These are phyloP conservation scores for Fusarium tjaetaba DNA, from an alignment of 2,329 filamentous ascomycete species.

Conservation along the genomic window DNA sequence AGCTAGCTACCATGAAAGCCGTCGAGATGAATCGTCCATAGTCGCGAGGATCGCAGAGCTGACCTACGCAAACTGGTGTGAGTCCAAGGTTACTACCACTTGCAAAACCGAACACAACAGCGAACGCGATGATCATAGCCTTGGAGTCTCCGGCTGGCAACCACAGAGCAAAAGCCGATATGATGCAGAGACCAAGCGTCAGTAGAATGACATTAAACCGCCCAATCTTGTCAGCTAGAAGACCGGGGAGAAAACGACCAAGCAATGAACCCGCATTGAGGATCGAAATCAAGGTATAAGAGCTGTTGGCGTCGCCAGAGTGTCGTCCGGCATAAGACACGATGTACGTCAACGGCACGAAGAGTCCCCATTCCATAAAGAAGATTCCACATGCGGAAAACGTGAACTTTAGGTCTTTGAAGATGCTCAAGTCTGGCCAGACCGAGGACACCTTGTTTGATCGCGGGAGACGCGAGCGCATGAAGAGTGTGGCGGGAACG, in stretches of 20 bases:
- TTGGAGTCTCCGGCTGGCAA: slow-evolving; percentile 66
- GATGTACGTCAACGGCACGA: slow-evolving; percentile 81
- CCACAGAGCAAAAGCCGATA: slow-evolving; percentile 73
- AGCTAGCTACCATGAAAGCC: slow-evolving; percentile 79
- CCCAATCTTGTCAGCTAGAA: slow-evolving; percentile 79
- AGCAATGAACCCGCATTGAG: slow-evolving; percentile 82
- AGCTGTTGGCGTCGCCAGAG: slow-evolving; percentile 33
- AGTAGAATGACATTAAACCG: slow-evolving; percentile 84
- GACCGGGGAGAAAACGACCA: slow-evolving; percentile 79
- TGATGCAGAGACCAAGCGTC: slow-evolving; percentile 67
- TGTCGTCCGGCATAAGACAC: slow-evolving; percentile 71
- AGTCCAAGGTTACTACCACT: slow-evolving; percentile 82
- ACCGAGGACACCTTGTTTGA: slow-evolving; percentile 49
- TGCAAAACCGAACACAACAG: slow-evolving; percentile 79
- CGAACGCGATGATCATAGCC: slow-evolving; percentile 73
- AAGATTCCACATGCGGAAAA: slow-evolving; percentile 71
- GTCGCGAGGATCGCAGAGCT: slow-evolving; percentile 78
- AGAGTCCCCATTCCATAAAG: slow-evolving; percentile 76
- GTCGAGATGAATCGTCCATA: slow-evolving; percentile 83
- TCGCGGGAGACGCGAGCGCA: slow-evolving; percentile 65
- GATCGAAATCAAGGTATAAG: slow-evolving; percentile 81
- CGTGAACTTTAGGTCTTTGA: slow-evolving; percentile 67
- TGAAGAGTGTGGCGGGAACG: slow-evolving; percentile 58
- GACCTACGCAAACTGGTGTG: slow-evolving; percentile 82
- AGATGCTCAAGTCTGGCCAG: slow-evolving; percentile 70